Conservation (phyloP, 2,329 filamentous ascomycete species). For the Esteya vermicola region DNA sequence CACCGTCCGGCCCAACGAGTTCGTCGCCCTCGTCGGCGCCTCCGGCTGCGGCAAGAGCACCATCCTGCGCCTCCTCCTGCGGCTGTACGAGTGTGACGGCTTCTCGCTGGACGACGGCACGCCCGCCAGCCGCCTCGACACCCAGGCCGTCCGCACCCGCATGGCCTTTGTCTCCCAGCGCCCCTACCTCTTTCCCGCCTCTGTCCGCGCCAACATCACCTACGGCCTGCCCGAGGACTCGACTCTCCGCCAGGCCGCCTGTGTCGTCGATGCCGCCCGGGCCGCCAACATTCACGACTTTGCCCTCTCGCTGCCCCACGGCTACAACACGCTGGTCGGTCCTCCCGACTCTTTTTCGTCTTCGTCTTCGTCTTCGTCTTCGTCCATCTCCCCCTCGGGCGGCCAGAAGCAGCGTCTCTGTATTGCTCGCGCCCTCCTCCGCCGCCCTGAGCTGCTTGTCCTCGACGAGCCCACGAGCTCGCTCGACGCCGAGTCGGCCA, state of each 20-base stretch:
- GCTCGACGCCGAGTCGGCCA: conserved; percentile 56
- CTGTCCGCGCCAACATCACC: conserved; percentile 65
- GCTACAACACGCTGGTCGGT: conserved; percentile 61
- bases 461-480: conserved; percentile 80
- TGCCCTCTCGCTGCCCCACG: conserved; percentile 53
- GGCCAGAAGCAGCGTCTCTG: conserved; percentile 73
- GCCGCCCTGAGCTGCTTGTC: conserved; percentile 58
- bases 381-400: no score
- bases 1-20: conserved; percentile 45
- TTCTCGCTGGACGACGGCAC: conserved; percentile 46
- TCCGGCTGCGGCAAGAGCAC: conserved; percentile 92
- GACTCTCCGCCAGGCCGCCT: conserved; percentile 26
- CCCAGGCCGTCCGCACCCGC: conserved; percentile 40
- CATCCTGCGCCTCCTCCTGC: conserved; percentile 57
- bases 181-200: conserved; percentile 64
- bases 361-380: conserved; percentile 30
- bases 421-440: conserved; percentile 65
- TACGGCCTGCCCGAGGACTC: conserved; percentile 55
- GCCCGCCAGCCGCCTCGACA: conserved; percentile 45
- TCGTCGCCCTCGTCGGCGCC: conserved; percentile 64
- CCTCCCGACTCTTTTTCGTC: conserved; percentile 43
- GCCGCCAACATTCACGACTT: conserved; percentile 62
- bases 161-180: conserved; percentile 58
- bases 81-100: conserved; percentile 41
- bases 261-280: conserved; percentile 36